Evolutionary conservation across 2,329 filamentous ascomycete genomes (phyloP), one percentile per base, ranked within the genome.

Genomic region (Neoarthrinium moseri): DNA sequence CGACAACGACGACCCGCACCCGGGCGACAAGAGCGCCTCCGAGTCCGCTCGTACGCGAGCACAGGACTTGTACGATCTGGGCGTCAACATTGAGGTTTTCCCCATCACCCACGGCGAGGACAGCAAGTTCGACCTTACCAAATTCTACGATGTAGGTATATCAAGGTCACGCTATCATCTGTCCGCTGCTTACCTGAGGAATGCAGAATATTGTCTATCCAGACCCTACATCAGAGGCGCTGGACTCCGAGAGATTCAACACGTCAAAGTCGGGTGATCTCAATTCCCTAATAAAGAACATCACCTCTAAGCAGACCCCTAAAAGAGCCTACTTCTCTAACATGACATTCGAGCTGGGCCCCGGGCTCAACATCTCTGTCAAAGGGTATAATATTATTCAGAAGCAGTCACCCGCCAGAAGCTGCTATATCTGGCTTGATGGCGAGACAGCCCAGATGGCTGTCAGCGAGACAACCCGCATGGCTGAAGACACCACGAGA

Each of bases 381-480:
- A 96, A 95, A 59, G 94, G 94, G 5, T 99, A 92, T 69, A 89
- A 95, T 41, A 71, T 96, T 11, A 77, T 96, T 45, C 92, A 96
- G 58, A 83, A 84, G 35, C 92, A 97, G 63, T 80, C 83, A 40
- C 87, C 90, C 11, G 86, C 86, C 4, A 79, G 91, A 41, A 94
- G 83, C 33, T 92, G 87, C 60, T 97, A 91, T 59, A 83, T 99
- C 51, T 97, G 88, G 79, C 74, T 94, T 1, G 87, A 87, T 18
- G 89, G 87, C n/a, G 91, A 96, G 59, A 84, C 83, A 52, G 80
- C 89, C 0, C 87, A 96, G 60, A 86, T 97, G 46, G 91, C 83
- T 1, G 74, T 80, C 11, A 83, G 87, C 1, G 80, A 86, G 56
- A 94, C 89, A 0, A 84, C 83, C 1, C 81, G 84, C 46, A 77